Base-by-base conservation (phyloP, 2,329 filamentous ascomycete genomes). In the Penicillium sp. region DNA sequence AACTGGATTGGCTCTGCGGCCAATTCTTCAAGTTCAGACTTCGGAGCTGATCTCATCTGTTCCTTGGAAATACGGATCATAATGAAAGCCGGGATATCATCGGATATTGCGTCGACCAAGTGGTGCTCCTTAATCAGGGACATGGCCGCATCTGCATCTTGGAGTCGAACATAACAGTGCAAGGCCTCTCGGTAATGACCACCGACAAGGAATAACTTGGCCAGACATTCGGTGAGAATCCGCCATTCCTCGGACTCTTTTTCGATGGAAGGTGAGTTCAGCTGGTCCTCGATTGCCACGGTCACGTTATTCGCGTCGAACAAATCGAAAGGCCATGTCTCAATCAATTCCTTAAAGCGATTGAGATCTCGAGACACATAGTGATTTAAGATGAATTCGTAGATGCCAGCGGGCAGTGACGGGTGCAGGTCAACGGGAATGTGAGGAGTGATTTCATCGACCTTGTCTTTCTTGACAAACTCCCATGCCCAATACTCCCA, bases 401-500 rank as follows among this genome's bases (percentile, higher is more conserved):
- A 98, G 16, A 95, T 83, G 9, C 85, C 79, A 1, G 84, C 83
- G 0, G 89, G 84, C 10, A 98, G 77, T 0, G 88, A 85, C 6
- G 90, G 90, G 23, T 80, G 80, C 64, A 94, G 77, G n/a, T 83
- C 81, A 1, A 80, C 82, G 0, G 93, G 93, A 24, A 98, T 87
- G 60, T 86, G 84, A 28, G 86, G 79, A 4, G 87, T 86, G 50
- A 98, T 95, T 58, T 95, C 90, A 64, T 96, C 88, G 58, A 95
- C 89, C 61, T 84, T 89, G 54, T 87, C 80, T 2, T 87, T 86
- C 32, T 89, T 85, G 6, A 89, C 88, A 69, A 98, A 98, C 0
- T 81, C 85, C 81, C 87, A 94, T 4, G 94, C 86, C 89, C 91
- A 97, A 60, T 94, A 88, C 70, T 97, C 90, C 93, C 93, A 98